Conservation (phyloP, 2,329 filamentous ascomycete species). For the Neoascochyta sp. region DNA sequence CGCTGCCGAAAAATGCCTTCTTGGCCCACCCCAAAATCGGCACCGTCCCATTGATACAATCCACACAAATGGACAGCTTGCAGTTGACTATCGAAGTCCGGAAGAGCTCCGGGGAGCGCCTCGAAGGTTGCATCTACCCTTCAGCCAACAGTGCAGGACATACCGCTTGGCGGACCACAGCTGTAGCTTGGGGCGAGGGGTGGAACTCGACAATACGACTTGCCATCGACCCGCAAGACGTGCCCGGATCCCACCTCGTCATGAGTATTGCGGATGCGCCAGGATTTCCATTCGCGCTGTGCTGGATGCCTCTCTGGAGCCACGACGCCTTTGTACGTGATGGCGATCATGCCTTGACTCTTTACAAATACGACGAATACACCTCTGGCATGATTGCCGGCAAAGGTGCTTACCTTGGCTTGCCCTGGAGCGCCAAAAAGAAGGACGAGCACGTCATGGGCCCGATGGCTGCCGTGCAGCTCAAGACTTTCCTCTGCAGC, state of each 20-base stretch:
- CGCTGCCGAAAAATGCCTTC: constrained; percentile 65
- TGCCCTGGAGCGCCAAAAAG: constrained; percentile 75
- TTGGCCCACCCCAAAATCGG: constrained; percentile 71
- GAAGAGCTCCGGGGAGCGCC: constrained; percentile 69
- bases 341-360: constrained; percentile 71
- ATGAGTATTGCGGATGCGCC: constrained; percentile 87
- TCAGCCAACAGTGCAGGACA: constrained; percentile 75
- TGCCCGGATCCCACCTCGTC: constrained; percentile 77
- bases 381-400: constrained; percentile 71
- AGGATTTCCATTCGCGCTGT: constrained; percentile 82
- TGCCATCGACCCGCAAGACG: constrained; percentile 72
- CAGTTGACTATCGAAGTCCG: constrained; percentile 89
- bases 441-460: constrained; percentile 73
- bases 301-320: constrained; percentile 92
- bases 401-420: constrained; percentile 79
- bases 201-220: constrained; percentile 90
- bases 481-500: constrained; percentile 88
- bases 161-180: constrained; percentile 85
- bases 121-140: constrained; percentile 83
- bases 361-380: constrained; percentile 90
- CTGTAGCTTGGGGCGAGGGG: constrained; percentile 69
- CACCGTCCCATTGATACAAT: constrained; percentile 68
- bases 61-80: constrained; percentile 66
- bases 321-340: constrained; percentile 85
- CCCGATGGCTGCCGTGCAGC: constrained; percentile 71